phyloP scores from a whole-genome alignment of 2,329 filamentous ascomycete genomes.

The Colletotrichum sp. region DNA sequence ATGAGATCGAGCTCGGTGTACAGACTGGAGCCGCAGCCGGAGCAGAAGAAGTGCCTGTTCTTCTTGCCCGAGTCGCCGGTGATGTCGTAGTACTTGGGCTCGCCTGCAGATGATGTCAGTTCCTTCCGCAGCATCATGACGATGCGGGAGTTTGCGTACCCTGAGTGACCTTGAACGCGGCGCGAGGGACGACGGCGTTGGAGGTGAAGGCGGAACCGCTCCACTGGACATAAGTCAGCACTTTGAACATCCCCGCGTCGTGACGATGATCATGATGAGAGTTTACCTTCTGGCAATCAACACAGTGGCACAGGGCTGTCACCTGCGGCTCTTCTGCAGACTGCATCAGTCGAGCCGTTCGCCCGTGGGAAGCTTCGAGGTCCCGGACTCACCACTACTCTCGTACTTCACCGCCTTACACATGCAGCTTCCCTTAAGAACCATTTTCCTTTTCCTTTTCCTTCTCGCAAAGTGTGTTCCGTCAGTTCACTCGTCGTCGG shows the following conservation, averaged over 20 bases:
- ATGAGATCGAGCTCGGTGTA: constrained; percentile 59
- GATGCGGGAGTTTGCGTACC: constrained; percentile 31
- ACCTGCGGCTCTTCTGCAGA: constrained; percentile 41
- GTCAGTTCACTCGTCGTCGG: neutral
- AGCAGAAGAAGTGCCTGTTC: constrained; percentile 62
- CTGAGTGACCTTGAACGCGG: constrained; percentile 52
- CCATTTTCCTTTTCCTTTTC: constrained; percentile 1
- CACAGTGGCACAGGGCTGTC: constrained; percentile 57
- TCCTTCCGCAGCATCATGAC: neutral
- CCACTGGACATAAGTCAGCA: constrained; percentile 36
- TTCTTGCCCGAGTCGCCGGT: constrained; percentile 55
- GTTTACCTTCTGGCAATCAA: constrained; percentile 59
- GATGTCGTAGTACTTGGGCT: constrained; percentile 51
- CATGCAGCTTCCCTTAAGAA: constrained; percentile 37
- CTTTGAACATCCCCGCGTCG: neutral
- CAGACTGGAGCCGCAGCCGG: constrained; percentile 53
- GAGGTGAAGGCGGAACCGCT: constrained; percentile 60
- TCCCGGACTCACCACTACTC: constrained; percentile 32
- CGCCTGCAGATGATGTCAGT: constrained; percentile 34
- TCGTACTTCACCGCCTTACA: constrained; percentile 39
- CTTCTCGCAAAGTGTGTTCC: neutral
- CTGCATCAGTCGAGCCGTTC: neutral
- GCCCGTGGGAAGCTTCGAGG: neutral
- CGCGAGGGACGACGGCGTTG: constrained; percentile 55
- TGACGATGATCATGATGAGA: neutral